A percentile compares a stretch with the other conserved stretches of the same genome.
phyloP scores from a whole-genome alignment of 75 land plant species.

The Pseudotsuga menziesii region DNA sequence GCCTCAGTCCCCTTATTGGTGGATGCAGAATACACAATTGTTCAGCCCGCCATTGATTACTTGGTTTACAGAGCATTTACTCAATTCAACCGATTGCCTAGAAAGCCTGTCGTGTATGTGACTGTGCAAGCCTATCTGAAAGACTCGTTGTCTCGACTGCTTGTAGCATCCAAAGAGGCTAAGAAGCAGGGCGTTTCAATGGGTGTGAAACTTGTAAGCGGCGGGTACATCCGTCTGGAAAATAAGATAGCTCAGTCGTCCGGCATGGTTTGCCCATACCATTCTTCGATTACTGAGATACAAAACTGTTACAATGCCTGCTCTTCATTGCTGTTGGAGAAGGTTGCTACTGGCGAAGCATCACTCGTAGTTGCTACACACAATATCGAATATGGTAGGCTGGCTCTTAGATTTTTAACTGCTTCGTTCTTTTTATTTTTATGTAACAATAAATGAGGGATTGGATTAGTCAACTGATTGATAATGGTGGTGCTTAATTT shows the following conservation, averaged over 20 bases:
- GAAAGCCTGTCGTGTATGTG: constrained; percentile 54
- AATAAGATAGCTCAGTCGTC: constrained; percentile 44
- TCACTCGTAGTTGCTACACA: constrained; percentile 81
- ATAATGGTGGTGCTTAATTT: constrained; percentile 43
- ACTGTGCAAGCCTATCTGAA: constrained; percentile 86
- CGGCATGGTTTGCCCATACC: constrained; percentile 62
- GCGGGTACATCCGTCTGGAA: constrained; percentile 84
- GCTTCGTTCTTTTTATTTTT: no score
- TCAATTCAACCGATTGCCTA: constrained; percentile 29
- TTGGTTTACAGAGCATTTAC: constrained; percentile 51
- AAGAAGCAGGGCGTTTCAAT: constrained; percentile 47
- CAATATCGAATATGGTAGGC: constrained; percentile 75
- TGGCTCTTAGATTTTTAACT: no score
- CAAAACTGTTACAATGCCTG: constrained; percentile 73
- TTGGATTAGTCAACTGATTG: no score
- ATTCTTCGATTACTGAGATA: constrained; percentile 59
- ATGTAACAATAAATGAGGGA: no score
- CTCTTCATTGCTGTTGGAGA: constrained; percentile 65
- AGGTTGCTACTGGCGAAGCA: constrained; percentile 43
- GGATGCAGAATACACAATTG: constrained; percentile 81
- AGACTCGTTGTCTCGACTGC: constrained; percentile 64
- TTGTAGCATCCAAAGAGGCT: constrained; percentile 39
- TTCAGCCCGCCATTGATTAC: constrained; percentile 93
- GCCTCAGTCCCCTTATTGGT: constrained; percentile 52
- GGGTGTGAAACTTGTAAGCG: constrained; percentile 87